Evolutionary conservation across 1,284 basidiomycete genomes (phyloP).

Genomic region (Moesziomyces parantarcticus): DNA sequence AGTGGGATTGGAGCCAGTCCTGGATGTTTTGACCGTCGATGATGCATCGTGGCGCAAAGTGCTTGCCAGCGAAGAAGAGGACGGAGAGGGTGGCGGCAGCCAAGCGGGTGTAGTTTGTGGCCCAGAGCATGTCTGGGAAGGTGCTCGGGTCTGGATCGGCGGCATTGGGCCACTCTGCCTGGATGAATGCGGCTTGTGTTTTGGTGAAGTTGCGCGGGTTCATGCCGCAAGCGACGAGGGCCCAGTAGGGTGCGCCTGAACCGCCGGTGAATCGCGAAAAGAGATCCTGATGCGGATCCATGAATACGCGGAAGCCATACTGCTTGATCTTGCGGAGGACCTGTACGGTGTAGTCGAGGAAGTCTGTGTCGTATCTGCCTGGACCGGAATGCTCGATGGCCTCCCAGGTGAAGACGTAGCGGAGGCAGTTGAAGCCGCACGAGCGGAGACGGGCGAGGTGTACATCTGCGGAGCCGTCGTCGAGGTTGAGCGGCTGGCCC

Average conservation of each 20-base stretch:
- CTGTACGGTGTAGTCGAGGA: conserved; percentile 89
- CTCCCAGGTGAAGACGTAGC: conserved; percentile 95
- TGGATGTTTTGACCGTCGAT: conserved; percentile 94
- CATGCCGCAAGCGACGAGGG: conserved; percentile 88
- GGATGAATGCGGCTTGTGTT: conserved; percentile 86
- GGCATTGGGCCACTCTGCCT: conserved; percentile 83
- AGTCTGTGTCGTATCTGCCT: conserved; percentile 90
- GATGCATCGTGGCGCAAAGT: conserved; percentile 88
- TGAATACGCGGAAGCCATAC: conserved; percentile 90
- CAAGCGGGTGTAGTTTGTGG: conserved; percentile 91
- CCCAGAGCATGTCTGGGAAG: conserved; percentile 93
- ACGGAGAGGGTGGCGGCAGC: conserved; percentile 90
- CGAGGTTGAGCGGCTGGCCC: conserved; percentile 78
- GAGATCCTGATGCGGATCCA: conserved; percentile 96
- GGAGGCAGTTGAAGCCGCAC: conserved; percentile 95
- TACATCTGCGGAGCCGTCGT: conserved; percentile 85
- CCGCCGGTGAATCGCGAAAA: conserved; percentile 98
- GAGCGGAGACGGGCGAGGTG: conserved; percentile 85
- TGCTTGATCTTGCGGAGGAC: conserved; percentile 90
- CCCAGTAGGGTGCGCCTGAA: conserved; percentile 96
- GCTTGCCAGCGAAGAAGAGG: conserved; percentile 90
- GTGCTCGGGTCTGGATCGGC: conserved; percentile 76
- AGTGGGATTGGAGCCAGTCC: conserved; percentile 89
- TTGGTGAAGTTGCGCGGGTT: conserved; percentile 84
- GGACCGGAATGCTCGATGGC: conserved; percentile 91